phyloP scores from a whole-genome alignment of 1,284 basidiomycete genomes.

The Fomitopsis palustris region DNA sequence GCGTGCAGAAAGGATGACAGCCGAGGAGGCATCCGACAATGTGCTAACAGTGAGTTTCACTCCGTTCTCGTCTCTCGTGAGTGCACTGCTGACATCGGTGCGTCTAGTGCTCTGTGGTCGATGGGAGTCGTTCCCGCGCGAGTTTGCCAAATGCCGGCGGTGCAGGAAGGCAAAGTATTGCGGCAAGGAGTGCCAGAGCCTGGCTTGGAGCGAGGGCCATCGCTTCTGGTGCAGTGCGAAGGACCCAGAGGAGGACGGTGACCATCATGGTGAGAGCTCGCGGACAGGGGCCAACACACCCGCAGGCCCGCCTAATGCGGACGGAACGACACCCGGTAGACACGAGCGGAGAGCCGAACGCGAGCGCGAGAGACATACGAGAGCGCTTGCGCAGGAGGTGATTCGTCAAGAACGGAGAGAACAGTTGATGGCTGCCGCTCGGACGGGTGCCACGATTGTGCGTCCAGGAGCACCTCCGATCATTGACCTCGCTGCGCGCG shows the following conservation, averaged over 20 bases:
- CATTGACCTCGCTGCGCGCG: background rate
- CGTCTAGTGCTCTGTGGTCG: constrained; percentile 84
- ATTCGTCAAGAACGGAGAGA: background rate
- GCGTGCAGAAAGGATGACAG: constrained; percentile 97
- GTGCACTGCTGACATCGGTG: constrained; percentile 6
- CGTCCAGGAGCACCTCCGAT: background rate
- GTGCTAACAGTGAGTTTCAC: constrained; percentile 88
- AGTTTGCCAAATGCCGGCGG: constrained; percentile 96
- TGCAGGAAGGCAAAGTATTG: constrained; percentile 99
- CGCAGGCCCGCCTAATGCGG: constrained; percentile 3
- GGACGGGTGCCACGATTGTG: background rate
- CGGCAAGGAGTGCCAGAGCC: constrained; percentile 96
- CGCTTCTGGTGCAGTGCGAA: constrained; percentile 84
- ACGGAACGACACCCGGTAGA: constrained; percentile 12
- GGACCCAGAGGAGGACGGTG: constrained; percentile 62
- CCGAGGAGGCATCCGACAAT: constrained; percentile 91
- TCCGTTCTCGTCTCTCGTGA: background rate
- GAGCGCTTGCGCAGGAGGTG: constrained; percentile 14
- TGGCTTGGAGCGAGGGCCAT: constrained; percentile 96
- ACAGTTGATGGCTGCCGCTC: background rate
- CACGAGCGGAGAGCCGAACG: constrained; percentile 24
- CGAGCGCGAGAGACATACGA: constrained; percentile 21
- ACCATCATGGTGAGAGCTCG: constrained; percentile 22
- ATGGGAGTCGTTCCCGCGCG: constrained; percentile 91
- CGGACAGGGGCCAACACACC: background rate